These are phyloP conservation scores for Cercospora sp. DNA, from an alignment of 2,329 filamentous ascomycete species.

Conservation along the genomic window DNA sequence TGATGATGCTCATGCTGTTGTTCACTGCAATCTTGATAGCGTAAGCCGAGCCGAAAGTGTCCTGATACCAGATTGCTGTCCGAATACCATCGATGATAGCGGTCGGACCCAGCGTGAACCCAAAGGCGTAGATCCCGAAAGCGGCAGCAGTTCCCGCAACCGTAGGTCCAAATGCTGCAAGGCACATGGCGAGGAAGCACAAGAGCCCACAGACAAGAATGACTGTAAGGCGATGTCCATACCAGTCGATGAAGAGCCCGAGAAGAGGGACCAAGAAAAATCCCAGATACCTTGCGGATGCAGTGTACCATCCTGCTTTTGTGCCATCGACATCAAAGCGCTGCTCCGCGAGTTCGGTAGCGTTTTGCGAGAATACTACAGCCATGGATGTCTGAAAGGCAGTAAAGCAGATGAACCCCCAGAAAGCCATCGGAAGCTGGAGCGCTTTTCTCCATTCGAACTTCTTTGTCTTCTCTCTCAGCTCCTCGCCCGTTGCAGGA, in stretches of 20 bases:
- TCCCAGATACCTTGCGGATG: slow-evolving; percentile 56
- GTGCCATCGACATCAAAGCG: slow-evolving; percentile 58
- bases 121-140: slow-evolving; percentile 61
- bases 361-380: slow-evolving; percentile 56
- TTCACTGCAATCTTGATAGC: slow-evolving; percentile 63
- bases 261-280: slow-evolving; percentile 61
- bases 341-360: slow-evolving; percentile 62
- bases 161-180: slow-evolving; percentile 55
- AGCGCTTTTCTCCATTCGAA: slow-evolving; percentile 59
- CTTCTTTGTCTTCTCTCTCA: slow-evolving; percentile 61
- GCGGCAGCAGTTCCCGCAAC: slow-evolving; percentile 57
- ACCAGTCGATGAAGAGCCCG: slow-evolving; percentile 58
- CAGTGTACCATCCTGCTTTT: slow-evolving; percentile 61
- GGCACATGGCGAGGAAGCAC: slow-evolving; percentile 55
- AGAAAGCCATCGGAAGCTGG: slow-evolving; percentile 61
- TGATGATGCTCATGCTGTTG: slow-evolving; percentile 63
- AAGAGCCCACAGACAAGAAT: slow-evolving; percentile 51
- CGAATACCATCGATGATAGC: slow-evolving; percentile 62
- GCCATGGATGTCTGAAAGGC: slow-evolving; percentile 61
- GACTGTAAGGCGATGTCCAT: slow-evolving; percentile 54
- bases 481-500: slow-evolving; percentile 58
- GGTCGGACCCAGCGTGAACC: slow-evolving; percentile 57
- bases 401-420: slow-evolving; percentile 57
- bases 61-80: slow-evolving; percentile 60
- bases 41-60: slow-evolving; percentile 61